Evolutionary conservation across 2,329 filamentous ascomycete species (phyloP), one percentile per base, ranked within the genome.

Genomic region (Ceratocystis variospora): DNA sequence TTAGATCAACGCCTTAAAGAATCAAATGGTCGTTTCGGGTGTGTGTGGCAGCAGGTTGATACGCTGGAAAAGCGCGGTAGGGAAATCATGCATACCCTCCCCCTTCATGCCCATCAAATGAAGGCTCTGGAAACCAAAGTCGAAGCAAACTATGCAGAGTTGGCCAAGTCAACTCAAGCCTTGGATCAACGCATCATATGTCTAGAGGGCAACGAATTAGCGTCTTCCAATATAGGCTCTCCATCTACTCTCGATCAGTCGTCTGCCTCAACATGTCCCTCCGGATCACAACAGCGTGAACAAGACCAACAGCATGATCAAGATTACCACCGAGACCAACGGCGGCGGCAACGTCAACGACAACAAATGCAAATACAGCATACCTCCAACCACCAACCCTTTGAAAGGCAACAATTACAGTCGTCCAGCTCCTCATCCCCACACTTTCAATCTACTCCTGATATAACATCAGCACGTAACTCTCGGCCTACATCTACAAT

Each of bases 111-210:
- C 3, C 45, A 62, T 17, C 61, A 66, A 25, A 63, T 68, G n/a
- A 53, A 44, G n/a, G 61, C 64, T 8, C 46, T 68, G 8, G 64
- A 66, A 25, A 25, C 45, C 33, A 68, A 64, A 50, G 25, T 68
- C 41, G 65, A 74, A 6, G 63, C 75, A 33, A 70, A 80, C 55
- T 73, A 75, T 50, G 74, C 73, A 19, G 79, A 81, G 70, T 73
- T 81, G 25, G 73, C 77, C 48, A 80, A 83, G 66, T 77, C 79
- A 70, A 76, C 80, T 66, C 76, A 81, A 70, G 74, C 77, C 68
- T 70, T 84, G 68, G 81, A 84, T 69, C 82, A 84, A 71, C 79
- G 80, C 50, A 76, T 84, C 50, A 80, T 82, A 64, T 77, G 73
- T 44, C 72, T 83, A 17, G 79, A 75, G 69, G 70, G 64, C 62